Percentiles rank a stretch among this genome's conserved stretches.
Evolutionary conservation across 83 land plant genomes (phyloP).

Genomic region (Picea engelmannii): DNA sequence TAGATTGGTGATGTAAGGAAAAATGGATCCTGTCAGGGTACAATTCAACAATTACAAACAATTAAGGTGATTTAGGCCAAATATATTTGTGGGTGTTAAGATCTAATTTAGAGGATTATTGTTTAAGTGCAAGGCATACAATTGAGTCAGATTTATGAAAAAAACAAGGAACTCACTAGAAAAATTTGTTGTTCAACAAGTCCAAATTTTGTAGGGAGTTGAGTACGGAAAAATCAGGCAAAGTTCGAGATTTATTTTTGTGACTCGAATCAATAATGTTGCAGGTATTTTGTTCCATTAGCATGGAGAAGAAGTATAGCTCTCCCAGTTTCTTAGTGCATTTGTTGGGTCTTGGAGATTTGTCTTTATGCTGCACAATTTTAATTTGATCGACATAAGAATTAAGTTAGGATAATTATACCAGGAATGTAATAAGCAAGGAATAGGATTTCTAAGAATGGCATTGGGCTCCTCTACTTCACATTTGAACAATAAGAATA

Average conservation of each 20-base stretch:
- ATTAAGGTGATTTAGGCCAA: slow-evolving; percentile 33
- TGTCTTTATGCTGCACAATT: too few species aligned
- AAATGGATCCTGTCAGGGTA: slow-evolving; percentile 29
- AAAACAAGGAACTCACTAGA: slow-evolving; percentile 54
- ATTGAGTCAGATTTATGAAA: slow-evolving; percentile 36
- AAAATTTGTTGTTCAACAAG: slow-evolving; percentile 49
- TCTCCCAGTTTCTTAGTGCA: neutral
- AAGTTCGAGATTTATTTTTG: slow-evolving; percentile 32
- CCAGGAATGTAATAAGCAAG: too few species aligned
- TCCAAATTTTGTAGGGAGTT: slow-evolving; percentile 42
- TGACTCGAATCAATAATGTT: slow-evolving; percentile 19
- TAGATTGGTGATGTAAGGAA: too few species aligned
- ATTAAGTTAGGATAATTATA: too few species aligned
- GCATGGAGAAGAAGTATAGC: slow-evolving; percentile 18
- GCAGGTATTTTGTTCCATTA: slow-evolving; percentile 43
- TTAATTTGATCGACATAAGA: too few species aligned
- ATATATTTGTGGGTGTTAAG: slow-evolving; percentile 38
- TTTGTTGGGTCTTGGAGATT: neutral
- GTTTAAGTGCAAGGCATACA: slow-evolving; percentile 56
- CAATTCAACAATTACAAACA: slow-evolving; percentile 36
- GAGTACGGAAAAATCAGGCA: slow-evolving; percentile 44
- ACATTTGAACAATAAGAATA: too few species aligned
- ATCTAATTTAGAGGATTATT: slow-evolving; percentile 38
- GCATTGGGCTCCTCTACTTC: too few species aligned
- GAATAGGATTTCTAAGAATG: too few species aligned